phyloP scores from a whole-genome alignment of 768 basidiomycete species.

The Termitomyces sp. region DNA sequence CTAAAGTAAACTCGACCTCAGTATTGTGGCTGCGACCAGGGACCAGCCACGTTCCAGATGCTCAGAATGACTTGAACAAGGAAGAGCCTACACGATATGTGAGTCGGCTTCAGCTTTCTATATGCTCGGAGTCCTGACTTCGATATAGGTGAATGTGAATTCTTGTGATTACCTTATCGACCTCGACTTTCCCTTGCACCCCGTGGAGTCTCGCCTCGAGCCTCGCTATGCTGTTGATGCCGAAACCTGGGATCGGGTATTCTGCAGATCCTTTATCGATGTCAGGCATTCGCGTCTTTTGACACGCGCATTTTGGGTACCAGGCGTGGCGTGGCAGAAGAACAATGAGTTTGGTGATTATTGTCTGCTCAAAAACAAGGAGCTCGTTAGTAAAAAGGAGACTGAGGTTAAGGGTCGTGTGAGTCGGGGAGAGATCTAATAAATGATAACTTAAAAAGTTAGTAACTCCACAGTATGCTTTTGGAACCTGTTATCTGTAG shows the following conservation, averaged over 20 bases:
- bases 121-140: slow-evolving; percentile 1
- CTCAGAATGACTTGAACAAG: slow-evolving; percentile 85
- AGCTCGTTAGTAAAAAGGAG: slow-evolving; percentile 34
- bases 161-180: slow-evolving; percentile 91
- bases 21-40: slow-evolving; percentile 57
- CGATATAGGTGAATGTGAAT: slow-evolving; percentile 56
- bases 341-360: slow-evolving; percentile 86
- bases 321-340: slow-evolving; percentile 63
- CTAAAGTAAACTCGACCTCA: slow-evolving; percentile 14
- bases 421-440: slow-evolving; percentile 9
- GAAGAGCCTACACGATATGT: slow-evolving; percentile 82
- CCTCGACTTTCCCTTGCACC: slow-evolving; percentile 77
- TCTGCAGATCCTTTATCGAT: slow-evolving; percentile 84
- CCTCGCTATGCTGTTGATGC: slow-evolving; percentile 74
- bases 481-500: not conserved
- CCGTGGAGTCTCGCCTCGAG: slow-evolving; percentile 53
- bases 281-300: slow-evolving; percentile 65
- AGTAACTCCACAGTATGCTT: not conserved
- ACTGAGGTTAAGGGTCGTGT: slow-evolving; percentile 17
- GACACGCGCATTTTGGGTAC: slow-evolving; percentile 79
- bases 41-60: slow-evolving; percentile 56
- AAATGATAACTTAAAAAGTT: not conserved
- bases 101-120: slow-evolving; percentile 15
- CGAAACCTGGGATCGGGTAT: slow-evolving; percentile 76
- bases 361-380: slow-evolving; percentile 74